Evolutionary conservation across 1,284 basidiomycete genomes (phyloP).

Genomic region (Irpex lacteus): DNA sequence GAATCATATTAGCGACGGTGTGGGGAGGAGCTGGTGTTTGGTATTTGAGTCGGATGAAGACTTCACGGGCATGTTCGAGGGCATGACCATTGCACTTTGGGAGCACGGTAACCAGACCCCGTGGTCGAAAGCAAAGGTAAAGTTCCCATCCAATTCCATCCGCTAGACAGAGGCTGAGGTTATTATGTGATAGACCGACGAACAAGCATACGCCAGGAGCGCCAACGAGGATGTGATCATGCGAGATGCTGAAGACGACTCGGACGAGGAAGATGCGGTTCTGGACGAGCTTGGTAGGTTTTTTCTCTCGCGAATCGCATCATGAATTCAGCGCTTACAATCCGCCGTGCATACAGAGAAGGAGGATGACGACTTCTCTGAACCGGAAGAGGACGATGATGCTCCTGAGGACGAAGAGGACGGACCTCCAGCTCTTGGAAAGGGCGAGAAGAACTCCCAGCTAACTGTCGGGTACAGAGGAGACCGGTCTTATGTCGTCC

Average conservation of each 20-base stretch:
- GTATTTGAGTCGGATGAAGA: conserved; percentile 60
- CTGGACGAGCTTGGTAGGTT: conserved; percentile 49
- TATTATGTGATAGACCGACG: conserved; percentile 51
- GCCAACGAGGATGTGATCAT: conserved; percentile 87
- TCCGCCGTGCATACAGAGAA: conserved; percentile 19
- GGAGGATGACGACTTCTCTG: conserved; percentile 34
- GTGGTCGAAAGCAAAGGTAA: conserved; percentile 83
- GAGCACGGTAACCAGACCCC: conserved; percentile 75
- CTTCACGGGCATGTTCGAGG: conserved; percentile 64
- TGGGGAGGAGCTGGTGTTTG: conserved; percentile 82
- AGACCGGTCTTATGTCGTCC: conserved; percentile 93
- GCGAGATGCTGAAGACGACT: conserved; percentile 72
- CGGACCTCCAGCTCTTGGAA: conserved; percentile 37
- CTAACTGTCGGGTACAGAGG: conserved; percentile 96
- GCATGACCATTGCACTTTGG: conserved; percentile 78
- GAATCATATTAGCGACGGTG: conserved; percentile 67
- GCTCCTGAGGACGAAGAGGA: conserved; percentile 50
- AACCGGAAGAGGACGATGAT: conserved; percentile 47
- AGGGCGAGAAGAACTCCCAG: conserved; percentile 80
- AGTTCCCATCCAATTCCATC: too few species aligned
- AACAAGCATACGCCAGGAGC: conserved; percentile 73
- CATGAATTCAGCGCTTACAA: background rate
- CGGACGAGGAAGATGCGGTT: conserved; percentile 76
- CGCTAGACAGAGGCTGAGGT: too few species aligned
- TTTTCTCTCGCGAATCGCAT: background rate